Percentiles rank a stretch among this genome's conserved stretches.
Evolutionary conservation across 2,329 filamentous ascomycete genomes (phyloP).

Genomic region (Diaporthe sp.): DNA sequence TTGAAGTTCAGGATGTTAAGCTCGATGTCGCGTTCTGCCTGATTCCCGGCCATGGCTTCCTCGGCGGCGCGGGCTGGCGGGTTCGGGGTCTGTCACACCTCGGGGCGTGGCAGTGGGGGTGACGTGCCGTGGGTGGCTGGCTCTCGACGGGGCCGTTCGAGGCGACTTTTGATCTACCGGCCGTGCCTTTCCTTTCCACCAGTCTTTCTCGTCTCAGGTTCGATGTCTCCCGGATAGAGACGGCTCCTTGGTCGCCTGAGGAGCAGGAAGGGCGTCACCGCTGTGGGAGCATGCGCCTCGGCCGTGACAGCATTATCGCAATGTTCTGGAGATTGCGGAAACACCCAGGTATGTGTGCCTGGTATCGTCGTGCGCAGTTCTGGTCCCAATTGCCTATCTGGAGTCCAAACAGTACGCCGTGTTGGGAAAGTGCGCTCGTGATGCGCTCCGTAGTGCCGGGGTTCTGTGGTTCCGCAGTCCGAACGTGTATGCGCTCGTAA

Average conservation of each 20-base stretch:
- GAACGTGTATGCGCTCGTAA: not conserved
- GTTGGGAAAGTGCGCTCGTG: conserved; percentile 31
- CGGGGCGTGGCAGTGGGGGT: not conserved
- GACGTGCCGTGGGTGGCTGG: not conserved
- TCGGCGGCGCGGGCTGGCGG: conserved; percentile 13
- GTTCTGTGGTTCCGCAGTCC: not conserved
- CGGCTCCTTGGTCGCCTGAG: not conserved
- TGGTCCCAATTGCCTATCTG: not conserved
- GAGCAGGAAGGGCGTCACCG: not conserved
- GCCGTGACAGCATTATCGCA: conserved; percentile 28
- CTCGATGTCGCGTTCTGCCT: conserved; percentile 59
- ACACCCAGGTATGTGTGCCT: not conserved
- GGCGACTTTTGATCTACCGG: not conserved
- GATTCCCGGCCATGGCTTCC: conserved; percentile 52
- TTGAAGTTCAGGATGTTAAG: conserved; percentile 71
- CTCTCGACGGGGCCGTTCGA: not conserved
- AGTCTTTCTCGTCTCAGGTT: not conserved
- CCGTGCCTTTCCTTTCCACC: not conserved
- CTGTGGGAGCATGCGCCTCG: conserved; percentile 27
- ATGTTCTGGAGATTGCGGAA: not conserved
- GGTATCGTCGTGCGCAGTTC: not conserved
- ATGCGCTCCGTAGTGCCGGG: not conserved
- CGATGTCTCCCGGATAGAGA: not conserved
- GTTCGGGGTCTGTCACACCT: conserved; percentile 8
- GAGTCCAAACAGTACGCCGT: conserved; percentile 14